A percentile compares a stretch with the other conserved stretches of the same genome.
phyloP scores from a whole-genome alignment of 257 asterid genomes.

The Nicotiana attenuata region DNA sequence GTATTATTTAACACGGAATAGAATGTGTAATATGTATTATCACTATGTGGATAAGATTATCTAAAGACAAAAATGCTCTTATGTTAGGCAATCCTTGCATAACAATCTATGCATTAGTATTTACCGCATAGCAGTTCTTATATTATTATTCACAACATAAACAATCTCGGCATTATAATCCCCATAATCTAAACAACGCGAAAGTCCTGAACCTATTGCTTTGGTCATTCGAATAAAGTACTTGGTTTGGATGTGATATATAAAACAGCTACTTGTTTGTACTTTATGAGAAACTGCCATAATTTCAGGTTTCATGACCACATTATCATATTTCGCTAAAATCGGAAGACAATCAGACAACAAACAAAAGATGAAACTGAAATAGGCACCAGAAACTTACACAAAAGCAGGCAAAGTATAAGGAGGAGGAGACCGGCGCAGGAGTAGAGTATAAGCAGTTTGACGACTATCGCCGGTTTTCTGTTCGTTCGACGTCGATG shows the following conservation, averaged over 20 bases:
- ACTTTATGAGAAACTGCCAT: background rate
- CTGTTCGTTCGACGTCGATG: too few relatives aligned
- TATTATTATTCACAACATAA: too few relatives aligned
- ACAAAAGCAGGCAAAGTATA: slow-evolving; percentile 65
- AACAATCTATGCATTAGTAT: too few relatives aligned
- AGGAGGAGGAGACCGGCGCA: slow-evolving; percentile 93
- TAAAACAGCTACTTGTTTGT: background rate
- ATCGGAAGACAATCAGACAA: background rate
- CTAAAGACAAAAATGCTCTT: too few relatives aligned
- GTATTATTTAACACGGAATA: too few relatives aligned
- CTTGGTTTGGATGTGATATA: background rate
- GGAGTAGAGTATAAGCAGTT: slow-evolving; percentile 71
- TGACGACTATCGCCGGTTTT: too few relatives aligned
- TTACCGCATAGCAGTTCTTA: too few relatives aligned
- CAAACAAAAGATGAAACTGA: slow-evolving; percentile 1
- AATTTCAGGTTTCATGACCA: background rate
- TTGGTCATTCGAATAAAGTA: background rate
- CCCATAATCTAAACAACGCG: too few relatives aligned
- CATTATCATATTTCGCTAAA: background rate
- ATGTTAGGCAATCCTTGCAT: too few relatives aligned
- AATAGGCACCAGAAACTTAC: slow-evolving; percentile 47
- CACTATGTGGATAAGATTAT: too few relatives aligned
- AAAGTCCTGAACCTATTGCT: background rate
- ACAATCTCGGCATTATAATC: too few relatives aligned
- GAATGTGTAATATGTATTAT: too few relatives aligned